Evolutionary conservation across 306 rosid genomes (phyloP), one percentile per base, ranked within the genome.

Genomic region (Inga oerstediana): DNA sequence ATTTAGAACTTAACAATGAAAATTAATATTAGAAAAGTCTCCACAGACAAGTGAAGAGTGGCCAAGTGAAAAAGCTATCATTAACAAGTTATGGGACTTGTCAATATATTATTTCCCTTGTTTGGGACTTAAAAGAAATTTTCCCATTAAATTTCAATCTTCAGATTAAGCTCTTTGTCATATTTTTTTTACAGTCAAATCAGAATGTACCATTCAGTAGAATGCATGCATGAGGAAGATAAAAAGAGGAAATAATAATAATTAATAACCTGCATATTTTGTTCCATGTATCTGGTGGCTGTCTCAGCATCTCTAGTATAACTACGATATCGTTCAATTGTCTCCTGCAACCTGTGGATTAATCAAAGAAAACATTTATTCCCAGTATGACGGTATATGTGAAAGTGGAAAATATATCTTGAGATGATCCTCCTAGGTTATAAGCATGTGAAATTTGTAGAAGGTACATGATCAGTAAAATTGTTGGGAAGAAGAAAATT

Each of bases 311-410:
- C 83, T 48, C 85, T 88, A 32, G 79, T 34, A 10, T 88, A 86
- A 83, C 86, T 85, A 66, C 77, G 77, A 17, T 91, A 91, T 20
- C 93, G 94, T 59, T 88, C 91, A 72, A 91, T 79, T 14, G 90
- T 87, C 44, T 81, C 77, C 80, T 86, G 91, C 88, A 88, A 77
- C 75, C 94, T 89, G 89, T 32, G 24, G 37, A n/a, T 22, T 7
- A 13, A 49, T 49, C 17, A 32, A 72, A 72, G 76, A 37, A 72
- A 72, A 1, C 43, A 72, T n/a, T 3, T 39, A 14, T 24, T 3
- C 43, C 20, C n/a, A 44, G 37, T 22, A 22, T 20, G 64, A 20
- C n/a, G 3, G 7, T 54, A 3, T 0, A 54, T 17, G 10, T 6
- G 2, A 10, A 17, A 4, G 59, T 52, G 59, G n/a, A 19, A 52